phyloP scores from a whole-genome alignment of 2,329 filamentous ascomycete genomes.

The Metarhizium humberi region DNA sequence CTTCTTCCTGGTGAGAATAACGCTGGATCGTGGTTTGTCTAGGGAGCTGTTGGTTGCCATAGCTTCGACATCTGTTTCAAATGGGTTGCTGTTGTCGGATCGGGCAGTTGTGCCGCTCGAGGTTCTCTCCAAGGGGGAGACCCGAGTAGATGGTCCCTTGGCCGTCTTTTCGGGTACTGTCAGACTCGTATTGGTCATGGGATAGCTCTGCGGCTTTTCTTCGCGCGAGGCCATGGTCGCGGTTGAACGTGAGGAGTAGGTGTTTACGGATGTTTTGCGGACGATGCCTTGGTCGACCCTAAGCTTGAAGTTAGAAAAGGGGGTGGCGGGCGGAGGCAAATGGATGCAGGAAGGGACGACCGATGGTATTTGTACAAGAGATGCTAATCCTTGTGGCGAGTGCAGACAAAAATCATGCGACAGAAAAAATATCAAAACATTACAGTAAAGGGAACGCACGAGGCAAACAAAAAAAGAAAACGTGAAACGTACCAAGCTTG shows the following conservation, averaged over 20 bases:
- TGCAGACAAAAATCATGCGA: background rate
- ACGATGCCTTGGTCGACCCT: background rate
- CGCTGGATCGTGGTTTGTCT: slow-evolving; percentile 21
- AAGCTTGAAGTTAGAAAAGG: background rate
- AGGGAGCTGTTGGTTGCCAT: slow-evolving; percentile 31
- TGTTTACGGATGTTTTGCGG: no score
- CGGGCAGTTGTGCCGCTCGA: slow-evolving; percentile 34
- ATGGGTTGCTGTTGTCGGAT: slow-evolving; percentile 37
- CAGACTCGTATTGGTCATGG: slow-evolving; percentile 13
- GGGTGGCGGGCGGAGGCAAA: background rate
- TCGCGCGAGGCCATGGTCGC: slow-evolving; percentile 18
- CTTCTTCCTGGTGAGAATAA: slow-evolving; percentile 22
- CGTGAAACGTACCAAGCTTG: background rate
- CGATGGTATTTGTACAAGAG: background rate
- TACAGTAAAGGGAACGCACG: no score
- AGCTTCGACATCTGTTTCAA: slow-evolving; percentile 50
- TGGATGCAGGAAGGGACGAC: no score
- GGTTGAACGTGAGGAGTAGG: background rate
- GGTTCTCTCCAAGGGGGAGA: slow-evolving; percentile 10
- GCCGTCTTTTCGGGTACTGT: slow-evolving; percentile 17
- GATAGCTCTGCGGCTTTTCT: slow-evolving; percentile 12
- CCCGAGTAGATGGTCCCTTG: background rate
- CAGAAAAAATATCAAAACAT: no score
- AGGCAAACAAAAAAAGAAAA: background rate
- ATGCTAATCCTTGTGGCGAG: background rate